Percentiles rank a stretch among this genome's conserved stretches.
Conservation (phyloP, 257 asterid genomes). For the Voacanga thouarsii region DNA sequence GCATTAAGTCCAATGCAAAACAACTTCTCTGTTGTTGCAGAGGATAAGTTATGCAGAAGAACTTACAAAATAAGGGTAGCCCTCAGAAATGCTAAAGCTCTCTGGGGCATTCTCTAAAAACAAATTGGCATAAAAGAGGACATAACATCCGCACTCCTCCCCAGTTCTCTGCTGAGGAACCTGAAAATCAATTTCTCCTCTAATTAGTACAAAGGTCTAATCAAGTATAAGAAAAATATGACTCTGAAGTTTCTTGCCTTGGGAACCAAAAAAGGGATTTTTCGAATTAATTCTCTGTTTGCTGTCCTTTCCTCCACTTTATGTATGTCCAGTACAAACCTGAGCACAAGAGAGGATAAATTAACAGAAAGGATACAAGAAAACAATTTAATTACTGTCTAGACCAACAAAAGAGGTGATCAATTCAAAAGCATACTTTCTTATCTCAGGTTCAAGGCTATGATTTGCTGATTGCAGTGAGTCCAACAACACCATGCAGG, state of each 20-base stretch:
- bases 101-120: slow-evolving; percentile 55
- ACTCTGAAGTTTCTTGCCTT: slow-evolving; percentile 31
- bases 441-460: slow-evolving; percentile 55
- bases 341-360: slow-evolving; percentile 19
- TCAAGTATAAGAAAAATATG: neutral
- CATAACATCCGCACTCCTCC: slow-evolving; percentile 55
- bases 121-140: slow-evolving; percentile 43
- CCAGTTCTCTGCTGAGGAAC: slow-evolving; percentile 66
- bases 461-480: slow-evolving; percentile 38
- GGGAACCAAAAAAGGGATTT: slow-evolving; percentile 54
- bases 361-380: neutral
- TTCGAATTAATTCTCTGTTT: slow-evolving; percentile 23
- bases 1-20: neutral
- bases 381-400: neutral
- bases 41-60: neutral
- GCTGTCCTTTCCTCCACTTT: slow-evolving; percentile 32
- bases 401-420: neutral
- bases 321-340: slow-evolving; percentile 54
- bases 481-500: slow-evolving; percentile 69
- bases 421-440: slow-evolving; percentile 37
- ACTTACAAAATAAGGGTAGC: slow-evolving; percentile 74
- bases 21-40: neutral
- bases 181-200: slow-evolving; percentile 28
- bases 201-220: slow-evolving; percentile 14
- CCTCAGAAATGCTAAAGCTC: slow-evolving; percentile 37